phyloP scores from a whole-genome alignment of 768 basidiomycete genomes.

The Lactifluus volemus region DNA sequence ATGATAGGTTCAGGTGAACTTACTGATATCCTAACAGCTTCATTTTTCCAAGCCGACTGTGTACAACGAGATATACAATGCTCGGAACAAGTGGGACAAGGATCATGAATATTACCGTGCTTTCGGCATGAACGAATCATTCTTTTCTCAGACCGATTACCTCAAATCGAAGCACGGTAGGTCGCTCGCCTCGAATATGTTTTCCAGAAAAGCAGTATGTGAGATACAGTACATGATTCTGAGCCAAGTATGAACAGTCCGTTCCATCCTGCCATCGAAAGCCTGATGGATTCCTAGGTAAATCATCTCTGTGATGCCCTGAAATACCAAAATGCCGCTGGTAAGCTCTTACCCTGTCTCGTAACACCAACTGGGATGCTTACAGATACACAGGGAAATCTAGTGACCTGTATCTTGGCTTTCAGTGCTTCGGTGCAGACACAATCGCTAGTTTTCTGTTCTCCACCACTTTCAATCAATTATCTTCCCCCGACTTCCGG shows the following conservation, averaged over 20 bases:
- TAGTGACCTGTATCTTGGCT: constrained; percentile 33
- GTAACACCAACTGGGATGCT: background rate
- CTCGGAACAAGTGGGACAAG: constrained; percentile 29
- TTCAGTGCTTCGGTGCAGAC: constrained; percentile 35
- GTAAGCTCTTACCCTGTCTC: background rate
- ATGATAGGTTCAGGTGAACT: background rate
- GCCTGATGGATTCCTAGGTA: constrained; percentile 22
- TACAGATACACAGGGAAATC: constrained; percentile 14
- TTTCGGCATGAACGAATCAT: constrained; percentile 30
- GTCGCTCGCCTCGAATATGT: constrained; percentile 29
- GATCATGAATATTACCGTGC: constrained; percentile 32
- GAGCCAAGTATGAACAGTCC: constrained; percentile 22
- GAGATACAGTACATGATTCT: constrained; percentile 30
- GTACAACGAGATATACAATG: constrained; percentile 13
- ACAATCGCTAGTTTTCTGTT: constrained; percentile 38
- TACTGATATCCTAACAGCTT: background rate
- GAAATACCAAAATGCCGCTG: background rate
- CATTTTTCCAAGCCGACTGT: constrained; percentile 6
- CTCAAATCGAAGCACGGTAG: constrained; percentile 28
- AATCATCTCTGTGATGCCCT: constrained; percentile 24
- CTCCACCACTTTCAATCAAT: constrained; percentile 26
- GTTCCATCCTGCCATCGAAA: background rate
- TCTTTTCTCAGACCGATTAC: constrained; percentile 31
- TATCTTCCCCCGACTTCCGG: constrained; percentile 29
- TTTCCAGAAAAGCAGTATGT: constrained; percentile 32